A percentile compares a stretch with the other conserved stretches of the same genome.
These are phyloP conservation scores for Otatea glauca DNA, from an alignment of 176 grass and related monocot genomes.

Conservation along the genomic window DNA sequence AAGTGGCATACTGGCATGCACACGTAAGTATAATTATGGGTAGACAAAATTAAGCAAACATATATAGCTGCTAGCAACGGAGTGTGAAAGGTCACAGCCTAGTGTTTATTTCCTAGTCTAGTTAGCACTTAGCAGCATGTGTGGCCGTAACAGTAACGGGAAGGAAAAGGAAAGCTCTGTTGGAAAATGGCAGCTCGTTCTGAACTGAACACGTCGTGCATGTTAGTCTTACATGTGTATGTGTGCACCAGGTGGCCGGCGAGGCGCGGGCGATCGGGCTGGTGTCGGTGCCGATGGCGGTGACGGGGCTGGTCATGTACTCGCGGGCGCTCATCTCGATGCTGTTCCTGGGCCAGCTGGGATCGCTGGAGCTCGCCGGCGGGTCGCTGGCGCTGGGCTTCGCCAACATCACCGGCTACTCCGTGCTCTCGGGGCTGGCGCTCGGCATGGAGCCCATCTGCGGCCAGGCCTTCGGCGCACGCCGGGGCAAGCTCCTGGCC, in stretches of 20 bases:
- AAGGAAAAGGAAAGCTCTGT: slow-evolving; percentile 40
- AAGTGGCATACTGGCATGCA: slow-evolving; percentile 11
- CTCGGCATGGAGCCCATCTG: slow-evolving; percentile 98
- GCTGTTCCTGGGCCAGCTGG: slow-evolving; percentile 83
- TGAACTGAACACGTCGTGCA: not conserved
- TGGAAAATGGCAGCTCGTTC: slow-evolving; percentile 32
- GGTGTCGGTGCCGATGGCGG: slow-evolving; percentile 76
- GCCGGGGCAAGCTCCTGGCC: slow-evolving; percentile 65
- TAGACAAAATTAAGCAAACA: slow-evolving; percentile 9
- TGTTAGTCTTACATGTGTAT: slow-evolving; percentile 30
- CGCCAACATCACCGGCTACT: slow-evolving; percentile 98
- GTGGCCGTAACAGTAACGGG: slow-evolving; percentile 33
- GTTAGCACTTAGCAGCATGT: slow-evolving; percentile 8
- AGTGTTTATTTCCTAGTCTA: slow-evolving; percentile 28
- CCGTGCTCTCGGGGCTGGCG: slow-evolving; percentile 81
- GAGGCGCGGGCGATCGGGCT: slow-evolving; percentile 77
- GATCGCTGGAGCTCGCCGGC: slow-evolving; percentile 80
- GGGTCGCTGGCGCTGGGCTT: slow-evolving; percentile 87
- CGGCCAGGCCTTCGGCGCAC: slow-evolving; percentile 90
- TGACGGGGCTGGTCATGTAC: slow-evolving; percentile 90
- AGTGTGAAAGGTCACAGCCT: slow-evolving; percentile 17
- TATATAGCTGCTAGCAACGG: slow-evolving; percentile 14
- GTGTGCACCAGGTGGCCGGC: slow-evolving; percentile 61
- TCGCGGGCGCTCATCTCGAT: slow-evolving; percentile 92
- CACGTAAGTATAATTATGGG: not conserved